phyloP scores from a whole-genome alignment of 345 rosid genomes.

The Citrus maxima region DNA sequence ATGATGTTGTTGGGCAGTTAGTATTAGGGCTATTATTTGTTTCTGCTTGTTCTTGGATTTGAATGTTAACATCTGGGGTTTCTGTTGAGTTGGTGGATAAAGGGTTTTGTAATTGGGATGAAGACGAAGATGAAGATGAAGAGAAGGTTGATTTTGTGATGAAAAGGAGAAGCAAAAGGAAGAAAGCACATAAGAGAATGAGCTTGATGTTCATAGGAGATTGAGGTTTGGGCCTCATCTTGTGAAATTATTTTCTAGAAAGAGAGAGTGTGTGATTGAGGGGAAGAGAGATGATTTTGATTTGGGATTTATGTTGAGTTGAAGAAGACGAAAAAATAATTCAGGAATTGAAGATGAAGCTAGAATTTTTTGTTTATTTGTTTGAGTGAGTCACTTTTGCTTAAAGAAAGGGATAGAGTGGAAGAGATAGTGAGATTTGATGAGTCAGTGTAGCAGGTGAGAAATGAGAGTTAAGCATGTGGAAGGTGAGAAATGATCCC shows the following conservation, averaged over 20 bases:
- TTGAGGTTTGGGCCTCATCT: constrained; percentile 37
- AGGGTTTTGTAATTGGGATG: constrained; percentile 8
- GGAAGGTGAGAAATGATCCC: background rate
- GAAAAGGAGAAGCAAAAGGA: constrained; percentile 42
- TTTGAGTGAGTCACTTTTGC: background rate
- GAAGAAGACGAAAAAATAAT: background rate
- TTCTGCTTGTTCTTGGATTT: background rate
- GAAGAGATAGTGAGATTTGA: background rate
- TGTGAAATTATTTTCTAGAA: background rate
- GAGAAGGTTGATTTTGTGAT: constrained; percentile 37
- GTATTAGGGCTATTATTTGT: background rate
- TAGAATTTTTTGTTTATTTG: background rate
- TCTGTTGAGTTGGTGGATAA: background rate
- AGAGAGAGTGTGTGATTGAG: background rate
- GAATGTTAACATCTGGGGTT: background rate
- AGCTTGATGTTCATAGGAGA: constrained; percentile 37
- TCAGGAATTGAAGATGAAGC: too few relatives aligned
- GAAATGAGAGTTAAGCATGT: too few relatives aligned
- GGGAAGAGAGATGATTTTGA: background rate
- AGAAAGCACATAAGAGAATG: constrained; percentile 29
- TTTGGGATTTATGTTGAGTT: background rate
- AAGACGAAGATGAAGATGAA: constrained; percentile 23
- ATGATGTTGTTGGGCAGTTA: constrained; percentile 20
- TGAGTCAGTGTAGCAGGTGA: too few relatives aligned
- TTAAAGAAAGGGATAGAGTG: background rate